Conservation (phyloP, 208 protist species). For the Leishmania turanica region DNA sequence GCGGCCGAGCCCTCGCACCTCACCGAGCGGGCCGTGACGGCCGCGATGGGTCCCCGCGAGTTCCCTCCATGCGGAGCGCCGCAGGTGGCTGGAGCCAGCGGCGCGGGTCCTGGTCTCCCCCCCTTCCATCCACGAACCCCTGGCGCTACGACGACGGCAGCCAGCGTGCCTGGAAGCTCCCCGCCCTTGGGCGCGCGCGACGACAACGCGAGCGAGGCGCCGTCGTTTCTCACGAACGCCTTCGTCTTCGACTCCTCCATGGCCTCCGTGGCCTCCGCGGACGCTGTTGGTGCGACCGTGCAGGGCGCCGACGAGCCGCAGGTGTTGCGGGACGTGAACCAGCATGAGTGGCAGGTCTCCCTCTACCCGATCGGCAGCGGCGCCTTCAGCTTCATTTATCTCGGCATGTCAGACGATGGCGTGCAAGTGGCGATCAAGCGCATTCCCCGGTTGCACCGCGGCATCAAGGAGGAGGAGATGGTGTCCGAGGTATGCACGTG, state of each 20-base stretch:
- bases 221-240: conserved; percentile 30
- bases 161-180: conserved; percentile 24
- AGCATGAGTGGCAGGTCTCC: conserved; percentile 62
- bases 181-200: conserved; percentile 4
- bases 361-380: conserved; percentile 66
- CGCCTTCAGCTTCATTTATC: conserved; percentile 72
- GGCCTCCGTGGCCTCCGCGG: conserved; percentile 15
- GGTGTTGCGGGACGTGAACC: conserved; percentile 56
- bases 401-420: conserved; percentile 72
- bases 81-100: neutral
- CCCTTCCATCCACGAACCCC: conserved; percentile 9
- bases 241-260: conserved; percentile 33
- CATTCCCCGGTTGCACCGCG: conserved; percentile 61
- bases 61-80: neutral
- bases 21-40: conserved; percentile 25
- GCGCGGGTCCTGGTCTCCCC: conserved; percentile 10
- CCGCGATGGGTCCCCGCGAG: conserved; percentile 23
- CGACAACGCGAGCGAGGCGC: conserved; percentile 20
- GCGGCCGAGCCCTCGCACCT: conserved; percentile 22
- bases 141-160: neutral
- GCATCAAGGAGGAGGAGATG: conserved; percentile 63
- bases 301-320: conserved; percentile 46
- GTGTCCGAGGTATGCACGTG: conserved; percentile 67
- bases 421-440: conserved; percentile 86
- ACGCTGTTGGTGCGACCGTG: conserved; percentile 22